Percentiles rank a stretch among this genome's conserved stretches.
phyloP scores from a whole-genome alignment of 1,284 basidiomycete genomes.

The Ceratobasidium sp. region DNA sequence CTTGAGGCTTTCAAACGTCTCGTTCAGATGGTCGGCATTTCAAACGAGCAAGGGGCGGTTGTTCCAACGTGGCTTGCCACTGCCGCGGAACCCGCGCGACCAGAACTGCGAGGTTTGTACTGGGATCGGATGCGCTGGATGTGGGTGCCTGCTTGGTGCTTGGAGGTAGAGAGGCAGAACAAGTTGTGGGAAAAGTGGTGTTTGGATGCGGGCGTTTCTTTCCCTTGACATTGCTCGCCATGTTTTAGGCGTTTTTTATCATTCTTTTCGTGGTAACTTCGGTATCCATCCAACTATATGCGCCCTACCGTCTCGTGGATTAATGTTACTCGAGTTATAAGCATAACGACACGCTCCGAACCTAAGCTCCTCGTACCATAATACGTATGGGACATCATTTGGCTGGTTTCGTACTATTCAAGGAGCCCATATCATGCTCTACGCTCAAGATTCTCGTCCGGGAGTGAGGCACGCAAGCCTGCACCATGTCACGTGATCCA shows the following conservation, averaged over 20 bases:
- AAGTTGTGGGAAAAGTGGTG: slow-evolving; percentile 47
- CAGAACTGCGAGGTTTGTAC: slow-evolving; percentile 41
- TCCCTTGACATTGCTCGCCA: neutral
- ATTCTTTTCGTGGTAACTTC: neutral
- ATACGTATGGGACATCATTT: neutral
- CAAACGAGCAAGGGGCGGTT: slow-evolving; percentile 43
- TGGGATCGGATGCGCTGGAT: slow-evolving; percentile 48
- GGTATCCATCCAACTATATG: neutral
- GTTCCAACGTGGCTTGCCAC: slow-evolving; percentile 46
- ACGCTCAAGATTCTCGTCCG: neutral
- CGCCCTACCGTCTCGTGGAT: neutral
- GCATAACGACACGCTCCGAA: no score
- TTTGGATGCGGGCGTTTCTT: slow-evolving; percentile 35
- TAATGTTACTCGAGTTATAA: neutral
- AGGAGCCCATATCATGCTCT: neutral
- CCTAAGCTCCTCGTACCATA: no score
- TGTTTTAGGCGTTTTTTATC: neutral
- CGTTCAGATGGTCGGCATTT: slow-evolving; percentile 39
- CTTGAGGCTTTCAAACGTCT: slow-evolving; percentile 30
- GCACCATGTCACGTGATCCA: neutral
- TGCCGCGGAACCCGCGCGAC: slow-evolving; percentile 27
- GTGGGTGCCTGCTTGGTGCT: slow-evolving; percentile 46
- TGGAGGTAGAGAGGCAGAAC: slow-evolving; percentile 33
- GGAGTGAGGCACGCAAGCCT: neutral
- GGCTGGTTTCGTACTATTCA: neutral